A percentile compares a stretch with the other conserved stretches of the same genome.
These are phyloP conservation scores for Elongisporangium prolatum DNA, from an alignment of 352 stramenopile genomes.

Conservation along the genomic window DNA sequence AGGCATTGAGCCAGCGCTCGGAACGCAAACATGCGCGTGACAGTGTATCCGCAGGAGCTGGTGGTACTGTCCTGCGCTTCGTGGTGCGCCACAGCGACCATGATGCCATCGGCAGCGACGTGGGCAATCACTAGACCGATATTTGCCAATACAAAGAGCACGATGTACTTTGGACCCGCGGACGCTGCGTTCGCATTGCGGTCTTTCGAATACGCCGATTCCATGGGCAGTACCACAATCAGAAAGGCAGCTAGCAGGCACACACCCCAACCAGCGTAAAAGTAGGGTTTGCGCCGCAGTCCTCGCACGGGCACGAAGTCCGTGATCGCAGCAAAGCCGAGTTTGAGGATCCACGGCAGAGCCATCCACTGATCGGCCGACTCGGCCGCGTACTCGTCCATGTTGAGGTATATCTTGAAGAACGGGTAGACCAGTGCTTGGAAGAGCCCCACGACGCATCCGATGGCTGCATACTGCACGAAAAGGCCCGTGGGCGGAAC, in stretches of 20 bases:
- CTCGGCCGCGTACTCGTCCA: constrained; percentile 56
- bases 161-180: constrained; percentile 38
- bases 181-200: constrained; percentile 28
- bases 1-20: constrained; percentile 33
- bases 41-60: constrained; percentile 12
- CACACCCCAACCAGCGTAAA: constrained; percentile 45
- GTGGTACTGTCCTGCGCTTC: neutral
- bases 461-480: constrained; percentile 50
- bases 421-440: constrained; percentile 59
- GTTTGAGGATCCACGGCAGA: constrained; percentile 58
- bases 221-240: constrained; percentile 21
- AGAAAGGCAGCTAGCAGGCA: constrained; percentile 43
- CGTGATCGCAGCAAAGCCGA: constrained; percentile 37
- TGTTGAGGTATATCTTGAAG: constrained; percentile 72
- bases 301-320: constrained; percentile 46
- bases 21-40: constrained; percentile 35
- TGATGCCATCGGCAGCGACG: constrained; percentile 33
- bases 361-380: constrained; percentile 47
- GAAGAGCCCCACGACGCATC: constrained; percentile 46
- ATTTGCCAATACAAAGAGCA: constrained; percentile 39
- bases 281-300: constrained; percentile 38
- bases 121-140: constrained; percentile 47
- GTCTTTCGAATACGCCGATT: constrained; percentile 27
- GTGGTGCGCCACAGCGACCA: constrained; percentile 38
- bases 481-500: constrained; percentile 21